Percentiles rank a stretch among this genome's conserved stretches.
Evolutionary conservation across 2,329 filamentous ascomycete genomes (phyloP).

Genomic region (Colletotrichum lentis): DNA sequence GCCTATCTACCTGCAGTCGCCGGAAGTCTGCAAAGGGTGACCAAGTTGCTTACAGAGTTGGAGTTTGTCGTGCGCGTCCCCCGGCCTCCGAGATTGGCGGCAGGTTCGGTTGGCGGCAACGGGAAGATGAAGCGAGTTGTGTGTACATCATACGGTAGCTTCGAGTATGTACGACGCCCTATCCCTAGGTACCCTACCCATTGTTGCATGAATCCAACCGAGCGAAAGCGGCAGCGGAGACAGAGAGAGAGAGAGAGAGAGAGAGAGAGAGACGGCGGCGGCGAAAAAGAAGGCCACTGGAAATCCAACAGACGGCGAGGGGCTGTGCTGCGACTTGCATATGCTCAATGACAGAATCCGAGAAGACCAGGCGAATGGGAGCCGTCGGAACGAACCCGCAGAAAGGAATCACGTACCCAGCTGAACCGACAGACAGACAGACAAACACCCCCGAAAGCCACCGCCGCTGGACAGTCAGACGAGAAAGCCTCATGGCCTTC

Average conservation of each 20-base stretch:
- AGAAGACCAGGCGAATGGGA: constrained; percentile 43
- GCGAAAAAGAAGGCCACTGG: constrained; percentile 16
- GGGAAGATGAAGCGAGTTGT: not conserved
- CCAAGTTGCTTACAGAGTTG: not conserved
- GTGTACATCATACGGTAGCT: not conserved
- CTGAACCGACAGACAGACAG: not conserved
- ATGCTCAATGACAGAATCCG: constrained; percentile 46
- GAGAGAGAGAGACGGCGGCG: no score
- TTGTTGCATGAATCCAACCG: no score
- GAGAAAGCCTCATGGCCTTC: constrained; percentile 11
- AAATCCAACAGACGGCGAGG: constrained; percentile 37
- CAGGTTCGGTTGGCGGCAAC: constrained; percentile 20
- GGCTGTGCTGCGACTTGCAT: constrained; percentile 49
- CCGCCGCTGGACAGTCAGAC: not conserved
- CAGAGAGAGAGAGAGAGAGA: no score
- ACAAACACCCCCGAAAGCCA: not conserved
- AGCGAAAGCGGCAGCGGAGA: constrained; percentile 5
- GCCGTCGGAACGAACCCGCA: constrained; percentile 41
- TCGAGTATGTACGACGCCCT: no score
- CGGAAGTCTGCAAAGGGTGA: not conserved
- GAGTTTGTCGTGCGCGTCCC: constrained; percentile 10
- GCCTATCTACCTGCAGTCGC: not conserved
- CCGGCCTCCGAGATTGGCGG: constrained; percentile 12
- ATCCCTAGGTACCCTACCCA: no score
- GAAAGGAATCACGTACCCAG: not conserved